phyloP scores from a whole-genome alignment of 164 flowering plant genomes.

The Stephania cephalantha region DNA sequence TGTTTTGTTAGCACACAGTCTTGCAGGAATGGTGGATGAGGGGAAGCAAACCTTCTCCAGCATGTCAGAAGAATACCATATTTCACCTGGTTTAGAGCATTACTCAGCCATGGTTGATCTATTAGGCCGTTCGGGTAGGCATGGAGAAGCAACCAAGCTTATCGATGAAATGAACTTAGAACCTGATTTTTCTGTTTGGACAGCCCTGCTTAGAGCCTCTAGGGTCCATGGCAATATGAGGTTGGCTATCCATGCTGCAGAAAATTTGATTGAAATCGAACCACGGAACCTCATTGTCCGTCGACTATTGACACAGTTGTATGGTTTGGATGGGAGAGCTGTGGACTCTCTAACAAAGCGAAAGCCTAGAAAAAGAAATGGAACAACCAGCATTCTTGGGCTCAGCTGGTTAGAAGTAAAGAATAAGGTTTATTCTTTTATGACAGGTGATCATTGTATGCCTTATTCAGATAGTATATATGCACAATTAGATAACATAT shows the following conservation, averaged over 20 bases:
- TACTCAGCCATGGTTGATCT: conserved; percentile 24
- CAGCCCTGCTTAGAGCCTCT: conserved; percentile 22
- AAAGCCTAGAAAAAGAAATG: conserved; percentile 15
- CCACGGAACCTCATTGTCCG: conserved; percentile 11
- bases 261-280: conserved; percentile 19
- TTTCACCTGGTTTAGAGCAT: conserved; percentile 22
- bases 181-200: conserved; percentile 22
- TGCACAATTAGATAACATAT: conserved; percentile 12
- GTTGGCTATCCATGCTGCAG: conserved; percentile 23
- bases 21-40: conserved; percentile 22
- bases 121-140: conserved; percentile 24
- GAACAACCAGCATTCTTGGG: conserved; percentile 7
- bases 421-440: conserved; percentile 15
- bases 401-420: conserved; percentile 18
- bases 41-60: conserved; percentile 23
- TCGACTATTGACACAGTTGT: conserved; percentile 15
- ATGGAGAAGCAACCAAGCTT: conserved; percentile 21
- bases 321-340: conserved; percentile 19
- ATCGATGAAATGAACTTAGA: conserved; percentile 22
- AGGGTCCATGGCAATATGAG: conserved; percentile 24
- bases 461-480: conserved; percentile 10
- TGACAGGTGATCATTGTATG: conserved; percentile 17
- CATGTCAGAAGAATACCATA: conserved; percentile 21
- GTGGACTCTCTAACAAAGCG: conserved; percentile 14
- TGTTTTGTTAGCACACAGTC: conserved; percentile 21